A percentile compares a stretch with the other conserved stretches of the same genome.
Conservation (phyloP, 257 asterid species). For the Solanum megistacrolobum region DNA sequence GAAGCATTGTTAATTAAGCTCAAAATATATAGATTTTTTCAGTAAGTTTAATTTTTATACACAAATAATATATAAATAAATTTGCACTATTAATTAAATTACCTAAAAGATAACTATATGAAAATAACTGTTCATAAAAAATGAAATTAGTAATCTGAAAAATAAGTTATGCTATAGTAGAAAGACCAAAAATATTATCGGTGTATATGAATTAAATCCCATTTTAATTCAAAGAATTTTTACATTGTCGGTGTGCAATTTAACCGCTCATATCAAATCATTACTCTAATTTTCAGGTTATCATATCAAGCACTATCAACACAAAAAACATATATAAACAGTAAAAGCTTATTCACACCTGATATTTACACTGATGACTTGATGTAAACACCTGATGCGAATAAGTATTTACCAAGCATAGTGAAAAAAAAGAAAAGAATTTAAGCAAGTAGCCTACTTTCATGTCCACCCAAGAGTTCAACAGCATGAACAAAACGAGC, state of each 20-base stretch:
- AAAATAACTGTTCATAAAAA: background rate
- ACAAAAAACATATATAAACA: background rate
- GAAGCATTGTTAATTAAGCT: background rate
- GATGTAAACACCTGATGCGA: background rate
- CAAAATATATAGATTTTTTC: background rate
- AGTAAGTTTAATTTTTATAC: background rate
- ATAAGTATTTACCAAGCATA: background rate
- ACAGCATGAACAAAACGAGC: conserved; percentile 48
- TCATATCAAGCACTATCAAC: background rate
- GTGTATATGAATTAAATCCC: background rate
- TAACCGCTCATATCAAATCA: background rate
- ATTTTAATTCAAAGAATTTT: background rate
- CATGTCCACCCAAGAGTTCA: conserved; percentile 52
- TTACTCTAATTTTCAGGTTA: background rate
- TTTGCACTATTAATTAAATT: background rate
- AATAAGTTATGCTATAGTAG: background rate
- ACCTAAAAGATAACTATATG: background rate
- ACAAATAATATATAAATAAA: background rate
- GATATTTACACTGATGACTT: background rate
- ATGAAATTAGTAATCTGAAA: background rate
- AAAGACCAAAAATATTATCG: background rate
- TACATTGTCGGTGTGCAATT: background rate
- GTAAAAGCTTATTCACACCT: background rate
- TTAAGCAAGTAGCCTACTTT: conserved; percentile 19
- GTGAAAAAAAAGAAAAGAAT: background rate